Percentiles rank a stretch among this genome's conserved stretches.
These are phyloP conservation scores for Hypoxylon sp. DNA, from an alignment of 2,329 filamentous ascomycete species.

Conservation along the genomic window DNA sequence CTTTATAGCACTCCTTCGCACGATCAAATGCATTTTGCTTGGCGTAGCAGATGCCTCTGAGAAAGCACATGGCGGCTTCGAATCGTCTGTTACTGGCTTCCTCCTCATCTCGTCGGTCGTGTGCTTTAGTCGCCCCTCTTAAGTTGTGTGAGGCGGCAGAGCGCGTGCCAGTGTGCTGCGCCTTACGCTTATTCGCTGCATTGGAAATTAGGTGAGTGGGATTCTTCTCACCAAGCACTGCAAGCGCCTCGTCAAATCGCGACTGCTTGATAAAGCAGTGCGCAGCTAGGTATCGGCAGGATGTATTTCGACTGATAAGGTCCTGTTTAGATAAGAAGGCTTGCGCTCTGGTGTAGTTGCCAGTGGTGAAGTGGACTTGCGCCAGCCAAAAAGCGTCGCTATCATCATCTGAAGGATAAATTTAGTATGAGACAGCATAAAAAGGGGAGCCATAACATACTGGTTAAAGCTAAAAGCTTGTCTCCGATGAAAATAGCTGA, in stretches of 20 bases:
- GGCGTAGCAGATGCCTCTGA: slow-evolving; percentile 91
- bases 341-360: slow-evolving; percentile 92
- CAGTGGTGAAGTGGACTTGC: slow-evolving; percentile 96
- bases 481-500: slow-evolving; percentile 97
- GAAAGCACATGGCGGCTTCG: slow-evolving; percentile 96
- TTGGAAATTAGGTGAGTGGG: slow-evolving; percentile 85
- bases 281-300: slow-evolving; percentile 90
- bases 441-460: slow-evolving; percentile 60
- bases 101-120: slow-evolving; percentile 59
- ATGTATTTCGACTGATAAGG: slow-evolving; percentile 80
- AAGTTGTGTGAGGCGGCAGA: slow-evolving; percentile 33
- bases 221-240: slow-evolving; percentile 88
- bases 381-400: slow-evolving; percentile 97
- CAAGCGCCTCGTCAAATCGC: slow-evolving; percentile 87
- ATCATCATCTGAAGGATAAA: slow-evolving; percentile 74
- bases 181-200: slow-evolving; percentile 71
- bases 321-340: slow-evolving; percentile 85
- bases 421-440: slow-evolving; percentile 23
- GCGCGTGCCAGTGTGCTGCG: slow-evolving; percentile 64
- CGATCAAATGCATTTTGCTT: slow-evolving; percentile 98
- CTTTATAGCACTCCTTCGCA: slow-evolving; percentile 98
- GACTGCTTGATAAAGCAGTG: slow-evolving; percentile 94
- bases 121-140: slow-evolving; percentile 36
- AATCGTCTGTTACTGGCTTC: slow-evolving; percentile 81
- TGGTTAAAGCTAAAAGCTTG: slow-evolving; percentile 92